Evolutionary conservation across 2,329 filamentous ascomycete species (phyloP).

Genomic region (Hymenoscyphus scutula): DNA sequence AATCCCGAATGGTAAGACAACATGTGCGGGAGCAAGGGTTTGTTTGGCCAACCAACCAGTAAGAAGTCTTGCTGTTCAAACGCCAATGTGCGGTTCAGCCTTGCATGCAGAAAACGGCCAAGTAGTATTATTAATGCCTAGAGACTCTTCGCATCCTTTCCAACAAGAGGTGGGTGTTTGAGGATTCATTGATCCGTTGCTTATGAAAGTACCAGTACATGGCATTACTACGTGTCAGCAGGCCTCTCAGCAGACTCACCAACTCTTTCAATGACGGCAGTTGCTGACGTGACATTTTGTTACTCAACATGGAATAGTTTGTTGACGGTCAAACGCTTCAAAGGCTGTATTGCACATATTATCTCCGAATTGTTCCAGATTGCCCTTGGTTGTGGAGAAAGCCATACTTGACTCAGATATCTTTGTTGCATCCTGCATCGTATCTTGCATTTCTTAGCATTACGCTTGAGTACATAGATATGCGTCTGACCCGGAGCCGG

Average conservation of each 20-base stretch:
- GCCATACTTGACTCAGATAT: slow-evolving; percentile 1
- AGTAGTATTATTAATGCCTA: background rate
- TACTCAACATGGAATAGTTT: slow-evolving; percentile 6
- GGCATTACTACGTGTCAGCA: background rate
- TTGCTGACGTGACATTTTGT: slow-evolving; percentile 1
- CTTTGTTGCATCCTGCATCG: background rate
- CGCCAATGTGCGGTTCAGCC: background rate
- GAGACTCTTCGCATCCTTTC: background rate
- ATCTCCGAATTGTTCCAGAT: background rate
- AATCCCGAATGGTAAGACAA: background rate
- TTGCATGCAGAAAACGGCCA: background rate
- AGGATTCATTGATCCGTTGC: slow-evolving; percentile 1
- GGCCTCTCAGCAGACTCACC: background rate
- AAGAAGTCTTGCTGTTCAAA: background rate
- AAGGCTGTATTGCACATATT: background rate
- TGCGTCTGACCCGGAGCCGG: background rate
- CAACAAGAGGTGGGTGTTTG: background rate
- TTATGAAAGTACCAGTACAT: background rate
- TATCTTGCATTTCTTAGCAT: background rate
- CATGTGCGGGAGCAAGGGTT: too few species aligned
- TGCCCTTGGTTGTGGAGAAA: background rate
- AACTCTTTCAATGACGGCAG: background rate
- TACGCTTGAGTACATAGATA: slow-evolving; percentile 2
- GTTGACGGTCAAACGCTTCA: background rate
- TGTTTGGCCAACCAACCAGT: background rate